These are phyloP conservation scores for Physaria fendleri DNA, from an alignment of 345 rosid species.

Conservation along the genomic window DNA sequence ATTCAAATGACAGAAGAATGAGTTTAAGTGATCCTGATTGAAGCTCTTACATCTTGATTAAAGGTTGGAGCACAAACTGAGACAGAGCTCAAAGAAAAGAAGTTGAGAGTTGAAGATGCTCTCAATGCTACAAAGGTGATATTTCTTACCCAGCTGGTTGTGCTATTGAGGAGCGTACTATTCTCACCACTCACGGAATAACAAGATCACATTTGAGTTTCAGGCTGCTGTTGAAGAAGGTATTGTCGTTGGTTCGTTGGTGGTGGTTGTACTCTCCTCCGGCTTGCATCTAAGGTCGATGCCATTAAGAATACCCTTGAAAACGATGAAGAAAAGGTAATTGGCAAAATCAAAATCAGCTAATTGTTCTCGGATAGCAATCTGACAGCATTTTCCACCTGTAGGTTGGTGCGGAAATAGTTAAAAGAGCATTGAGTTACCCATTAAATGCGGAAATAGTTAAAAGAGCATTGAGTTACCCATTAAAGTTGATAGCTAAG, in stretches of 20 bases:
- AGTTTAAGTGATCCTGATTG: background rate
- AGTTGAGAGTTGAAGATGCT: constrained; percentile 95
- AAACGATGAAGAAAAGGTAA: constrained; percentile 89
- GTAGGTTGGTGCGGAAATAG: constrained; percentile 97
- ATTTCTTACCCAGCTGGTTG: background rate
- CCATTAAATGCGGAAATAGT: constrained; percentile 95
- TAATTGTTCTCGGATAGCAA: too few species aligned
- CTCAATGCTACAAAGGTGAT: constrained; percentile 92
- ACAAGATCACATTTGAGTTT: background rate
- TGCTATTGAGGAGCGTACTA: background rate
- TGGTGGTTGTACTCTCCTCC: constrained; percentile 76
- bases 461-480: constrained; percentile 83
- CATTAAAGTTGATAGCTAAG: constrained; percentile 87
- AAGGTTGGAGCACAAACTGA: constrained; percentile 89
- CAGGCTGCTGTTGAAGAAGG: constrained; percentile 94
- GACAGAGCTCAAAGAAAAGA: constrained; percentile 94
- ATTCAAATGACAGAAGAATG: background rate
- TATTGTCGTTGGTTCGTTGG: constrained; percentile 83
- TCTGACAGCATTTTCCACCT: too few species aligned
- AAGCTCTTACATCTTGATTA: constrained; percentile 2
- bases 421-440: constrained; percentile 83
- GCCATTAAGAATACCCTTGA: constrained; percentile 64
- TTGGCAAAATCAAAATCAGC: too few species aligned
- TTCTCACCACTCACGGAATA: background rate
- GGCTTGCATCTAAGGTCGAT: constrained; percentile 67